phyloP scores from a whole-genome alignment of 2,329 filamentous ascomycete genomes.

The Apiospora arundinis region DNA sequence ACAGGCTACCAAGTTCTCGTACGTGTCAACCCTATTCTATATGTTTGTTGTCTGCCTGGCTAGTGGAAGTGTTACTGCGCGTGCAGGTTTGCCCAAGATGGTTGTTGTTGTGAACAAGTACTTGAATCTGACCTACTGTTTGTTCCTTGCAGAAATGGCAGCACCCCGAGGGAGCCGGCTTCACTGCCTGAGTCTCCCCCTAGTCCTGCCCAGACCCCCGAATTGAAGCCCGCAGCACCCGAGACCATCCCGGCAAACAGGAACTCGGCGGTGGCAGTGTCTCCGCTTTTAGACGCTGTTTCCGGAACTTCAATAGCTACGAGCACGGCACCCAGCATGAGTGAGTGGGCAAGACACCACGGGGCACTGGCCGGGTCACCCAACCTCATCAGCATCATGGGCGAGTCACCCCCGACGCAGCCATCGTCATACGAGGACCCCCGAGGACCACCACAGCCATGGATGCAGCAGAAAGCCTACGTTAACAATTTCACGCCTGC shows the following conservation, averaged over 20 bases:
- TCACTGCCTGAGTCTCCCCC: conserved; percentile 35
- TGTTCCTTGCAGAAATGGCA: conserved; percentile 28
- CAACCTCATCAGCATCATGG: conserved; percentile 44
- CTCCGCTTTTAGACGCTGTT: conserved; percentile 39
- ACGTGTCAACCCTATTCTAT: conserved; percentile 27
- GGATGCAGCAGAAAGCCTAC: conserved; percentile 27
- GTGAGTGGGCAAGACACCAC: conserved; percentile 41
- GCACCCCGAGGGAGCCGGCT: conserved; percentile 33
- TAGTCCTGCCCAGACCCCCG: conserved; percentile 35
- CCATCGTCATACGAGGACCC: conserved; percentile 44
- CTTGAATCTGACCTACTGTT: conserved; percentile 21
- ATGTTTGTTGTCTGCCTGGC: conserved; percentile 29
- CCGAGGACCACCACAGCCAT: conserved; percentile 21
- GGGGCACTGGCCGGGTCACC: conserved; percentile 41
- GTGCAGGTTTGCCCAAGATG: neutral
- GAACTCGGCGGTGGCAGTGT: conserved; percentile 30
- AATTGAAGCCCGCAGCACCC: conserved; percentile 38
- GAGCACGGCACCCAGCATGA: conserved; percentile 41
- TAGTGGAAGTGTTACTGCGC: neutral
- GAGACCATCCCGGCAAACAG: conserved; percentile 39
- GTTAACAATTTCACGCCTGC: conserved; percentile 36
- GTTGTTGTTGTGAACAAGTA: neutral
- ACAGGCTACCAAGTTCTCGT: conserved; percentile 43
- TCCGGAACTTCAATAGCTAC: conserved; percentile 40
- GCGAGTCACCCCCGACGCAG: conserved; percentile 44